These are phyloP conservation scores for Claviceps pusilla DNA, from an alignment of 2,329 filamentous ascomycete genomes.

Conservation along the genomic window DNA sequence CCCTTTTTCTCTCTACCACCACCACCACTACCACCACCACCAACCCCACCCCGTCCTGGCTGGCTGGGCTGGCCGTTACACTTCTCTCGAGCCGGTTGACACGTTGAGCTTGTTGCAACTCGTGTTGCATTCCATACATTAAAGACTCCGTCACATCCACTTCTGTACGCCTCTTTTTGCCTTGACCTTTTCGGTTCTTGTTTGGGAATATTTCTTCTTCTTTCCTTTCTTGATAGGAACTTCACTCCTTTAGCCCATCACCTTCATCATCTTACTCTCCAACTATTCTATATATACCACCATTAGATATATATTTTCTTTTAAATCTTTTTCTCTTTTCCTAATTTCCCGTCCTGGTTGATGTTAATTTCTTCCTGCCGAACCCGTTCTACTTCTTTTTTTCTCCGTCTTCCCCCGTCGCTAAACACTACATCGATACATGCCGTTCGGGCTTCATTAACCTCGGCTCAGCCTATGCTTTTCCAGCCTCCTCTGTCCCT, in stretches of 20 bases:
- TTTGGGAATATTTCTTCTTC: background rate
- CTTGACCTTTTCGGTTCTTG: constrained; percentile 9
- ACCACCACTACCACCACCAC: constrained; percentile 18
- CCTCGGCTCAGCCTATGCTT: background rate
- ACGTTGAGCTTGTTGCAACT: constrained; percentile 23
- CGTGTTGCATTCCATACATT: background rate
- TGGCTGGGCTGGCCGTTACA: constrained; percentile 14
- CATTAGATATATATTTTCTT: background rate
- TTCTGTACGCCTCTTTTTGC: constrained; percentile 12
- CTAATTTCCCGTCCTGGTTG: constrained; percentile 1
- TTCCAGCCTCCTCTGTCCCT: background rate
- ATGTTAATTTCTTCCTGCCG: background rate
- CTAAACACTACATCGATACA: background rate
- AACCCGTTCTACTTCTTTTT: background rate
- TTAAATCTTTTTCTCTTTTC: background rate
- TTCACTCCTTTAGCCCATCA: background rate
- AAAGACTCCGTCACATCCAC: constrained; percentile 8
- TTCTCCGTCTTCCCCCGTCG: background rate
- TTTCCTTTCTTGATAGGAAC: background rate
- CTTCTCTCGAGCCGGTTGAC: constrained; percentile 28
- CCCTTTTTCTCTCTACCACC: background rate
- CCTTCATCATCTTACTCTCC: background rate
- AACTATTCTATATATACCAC: background rate
- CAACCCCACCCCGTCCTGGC: constrained; percentile 15
- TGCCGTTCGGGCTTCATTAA: background rate